Base-by-base conservation (phyloP, 495 filamentous ascomycete species). In the Schizothecium vesticola region DNA sequence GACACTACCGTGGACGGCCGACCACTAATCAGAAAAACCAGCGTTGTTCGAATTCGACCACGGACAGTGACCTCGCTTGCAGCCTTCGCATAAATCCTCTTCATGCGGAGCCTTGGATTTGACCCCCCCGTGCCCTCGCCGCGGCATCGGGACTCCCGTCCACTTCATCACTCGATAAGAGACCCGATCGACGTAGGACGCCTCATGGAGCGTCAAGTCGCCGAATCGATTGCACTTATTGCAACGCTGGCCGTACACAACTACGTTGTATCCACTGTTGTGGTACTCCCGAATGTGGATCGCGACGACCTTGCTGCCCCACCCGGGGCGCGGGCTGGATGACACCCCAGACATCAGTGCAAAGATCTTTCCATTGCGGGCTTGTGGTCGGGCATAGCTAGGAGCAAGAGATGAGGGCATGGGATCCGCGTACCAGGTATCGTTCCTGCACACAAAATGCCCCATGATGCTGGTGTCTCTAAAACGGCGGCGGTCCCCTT, bases 381-480 rank as follows among this genome's bases (percentile, higher is more conserved):
- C 19, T n/a, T 6, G 5, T 9, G 56, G 16, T n/a, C n/a, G n/a
- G n/a, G n/a, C n/a, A n/a, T n/a, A n/a, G n/a, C n/a, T n/a, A n/a
- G n/a, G n/a, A n/a, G n/a, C n/a, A n/a, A n/a, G 19, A 7, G 7
- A 57, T 57, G 7, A 57, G 23, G 4, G 19, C 6, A 21, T 6
- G 19, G 19, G 19, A n/a, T 13, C 16, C 5, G 6, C 28, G 26
- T 31, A 33, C 24, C 59, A 61, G 59, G 10, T 33, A 16, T 28
- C 21, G 26, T 61, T 25, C 6, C 28, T 21, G 59, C 59, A 61
- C 24, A n/a, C 16, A n/a, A 61, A 61, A 8, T 26, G 59, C 2
- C 59, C 59, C 59, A 61, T 61, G 25, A 61, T 61, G 59, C 31
- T 28, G 59, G 59, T 61, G 59, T 21, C 25, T 28, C 28, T 9